phyloP scores from a whole-genome alignment of 495 filamentous ascomycete genomes.

The Hyaloscypha bicolor region DNA sequence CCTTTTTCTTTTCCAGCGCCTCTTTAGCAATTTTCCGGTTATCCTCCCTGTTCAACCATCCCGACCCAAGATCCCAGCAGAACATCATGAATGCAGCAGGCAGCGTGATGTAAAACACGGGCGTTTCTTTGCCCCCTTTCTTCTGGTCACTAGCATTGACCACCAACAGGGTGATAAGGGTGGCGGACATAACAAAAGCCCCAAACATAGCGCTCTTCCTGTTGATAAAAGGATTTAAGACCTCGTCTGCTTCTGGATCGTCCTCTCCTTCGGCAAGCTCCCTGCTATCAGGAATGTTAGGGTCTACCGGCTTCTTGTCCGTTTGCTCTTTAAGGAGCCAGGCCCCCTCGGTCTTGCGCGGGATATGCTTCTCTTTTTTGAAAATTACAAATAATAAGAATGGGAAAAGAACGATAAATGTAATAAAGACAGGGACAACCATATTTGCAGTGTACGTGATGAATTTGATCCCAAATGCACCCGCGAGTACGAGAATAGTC shows the following conservation, averaged over 20 bases:
- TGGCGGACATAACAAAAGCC: constrained; percentile 60
- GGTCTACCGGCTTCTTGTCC: constrained; percentile 62
- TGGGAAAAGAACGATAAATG: constrained; percentile 63
- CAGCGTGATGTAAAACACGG: constrained; percentile 62
- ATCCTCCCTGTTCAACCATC: constrained; percentile 58
- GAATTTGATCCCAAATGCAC: constrained; percentile 67
- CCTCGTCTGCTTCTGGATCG: constrained; percentile 63
- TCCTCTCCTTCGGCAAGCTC: constrained; percentile 54
- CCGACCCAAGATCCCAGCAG: constrained; percentile 59
- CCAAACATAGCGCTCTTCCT: constrained; percentile 62
- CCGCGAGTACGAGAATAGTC: constrained; percentile 70
- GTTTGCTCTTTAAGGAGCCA: constrained; percentile 55
- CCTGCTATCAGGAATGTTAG: constrained; percentile 64
- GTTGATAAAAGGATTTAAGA: constrained; percentile 71
- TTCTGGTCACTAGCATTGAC: constrained; percentile 58
- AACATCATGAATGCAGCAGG: constrained; percentile 66
- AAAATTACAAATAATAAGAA: constrained; percentile 67
- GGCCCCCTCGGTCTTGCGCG: constrained; percentile 63
- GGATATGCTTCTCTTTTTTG: constrained; percentile 60
- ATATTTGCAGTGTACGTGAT: constrained; percentile 69
- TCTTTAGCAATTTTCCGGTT: constrained; percentile 59
- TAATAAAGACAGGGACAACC: constrained; percentile 66
- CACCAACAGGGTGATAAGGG: constrained; percentile 45
- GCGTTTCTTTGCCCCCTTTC: constrained; percentile 40
- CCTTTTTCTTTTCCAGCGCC: constrained; percentile 42